Conservation (phyloP, 768 basidiomycete genomes). For the Cyclocybe cylindracea region DNA sequence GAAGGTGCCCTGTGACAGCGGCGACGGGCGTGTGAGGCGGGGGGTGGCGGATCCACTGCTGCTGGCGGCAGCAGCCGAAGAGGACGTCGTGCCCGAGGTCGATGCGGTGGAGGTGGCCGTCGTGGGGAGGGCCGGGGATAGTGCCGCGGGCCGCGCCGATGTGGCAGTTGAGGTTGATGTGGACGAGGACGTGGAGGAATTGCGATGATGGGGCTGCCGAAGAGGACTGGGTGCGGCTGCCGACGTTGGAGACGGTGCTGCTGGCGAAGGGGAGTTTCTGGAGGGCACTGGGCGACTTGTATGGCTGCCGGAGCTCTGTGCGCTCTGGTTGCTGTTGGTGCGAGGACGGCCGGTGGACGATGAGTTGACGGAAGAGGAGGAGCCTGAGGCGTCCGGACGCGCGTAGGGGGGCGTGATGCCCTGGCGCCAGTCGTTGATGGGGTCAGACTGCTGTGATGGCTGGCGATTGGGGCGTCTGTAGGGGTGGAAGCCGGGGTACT, state of each 20-base stretch:
- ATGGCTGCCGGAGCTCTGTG: slow-evolving; percentile 41
- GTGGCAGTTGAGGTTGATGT: slow-evolving; percentile 43
- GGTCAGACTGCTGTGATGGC: slow-evolving; percentile 40
- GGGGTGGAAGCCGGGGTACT: slow-evolving; percentile 72
- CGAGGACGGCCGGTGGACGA: slow-evolving; percentile 58
- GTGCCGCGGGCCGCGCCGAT: slow-evolving; percentile 24
- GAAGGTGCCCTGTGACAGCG: slow-evolving; percentile 66
- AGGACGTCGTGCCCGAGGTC: slow-evolving; percentile 36
- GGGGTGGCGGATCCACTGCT: slow-evolving; percentile 30
- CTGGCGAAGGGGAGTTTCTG: slow-evolving; percentile 24
- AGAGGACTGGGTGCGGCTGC: slow-evolving; percentile 24
- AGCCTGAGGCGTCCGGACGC: slow-evolving; percentile 77
- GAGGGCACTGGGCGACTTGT: slow-evolving; percentile 17
- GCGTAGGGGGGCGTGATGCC: slow-evolving; percentile 66
- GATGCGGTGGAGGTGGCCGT: slow-evolving; percentile 38
- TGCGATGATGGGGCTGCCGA: slow-evolving; percentile 44
- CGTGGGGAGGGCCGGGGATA: slow-evolving; percentile 25
- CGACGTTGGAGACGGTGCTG: slow-evolving; percentile 13
- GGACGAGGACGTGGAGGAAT: slow-evolving; percentile 49
- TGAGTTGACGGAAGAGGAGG: slow-evolving; percentile 79
- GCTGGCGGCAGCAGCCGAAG: slow-evolving; percentile 29
- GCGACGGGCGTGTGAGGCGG: slow-evolving; percentile 59
- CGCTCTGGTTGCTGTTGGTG: slow-evolving; percentile 72
- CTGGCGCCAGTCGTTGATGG: slow-evolving; percentile 24
- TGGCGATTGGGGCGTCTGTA: slow-evolving; percentile 72